A percentile compares a stretch with the other conserved stretches of the same genome.
Evolutionary conservation across 1,139 yeast species (phyloP).

Genomic region (Yamadazyma sp.): DNA sequence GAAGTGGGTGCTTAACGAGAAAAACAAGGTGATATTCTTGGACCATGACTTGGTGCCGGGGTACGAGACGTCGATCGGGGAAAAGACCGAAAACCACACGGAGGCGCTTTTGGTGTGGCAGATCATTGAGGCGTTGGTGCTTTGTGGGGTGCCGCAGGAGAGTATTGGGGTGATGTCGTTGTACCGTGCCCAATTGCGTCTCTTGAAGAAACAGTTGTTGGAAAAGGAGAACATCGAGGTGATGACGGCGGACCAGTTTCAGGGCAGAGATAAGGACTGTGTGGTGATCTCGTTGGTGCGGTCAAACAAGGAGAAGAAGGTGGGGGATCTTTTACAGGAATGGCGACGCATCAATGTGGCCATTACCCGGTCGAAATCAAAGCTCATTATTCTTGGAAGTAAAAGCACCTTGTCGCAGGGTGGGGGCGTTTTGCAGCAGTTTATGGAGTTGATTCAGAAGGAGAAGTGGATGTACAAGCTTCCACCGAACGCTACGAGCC

Average conservation of each 20-base stretch:
- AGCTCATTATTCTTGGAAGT: constrained; percentile 82
- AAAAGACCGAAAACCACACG: constrained; percentile 65
- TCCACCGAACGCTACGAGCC: constrained; percentile 38
- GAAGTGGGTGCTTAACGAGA: constrained; percentile 26
- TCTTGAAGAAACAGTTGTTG: constrained; percentile 47
- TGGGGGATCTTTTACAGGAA: constrained; percentile 80
- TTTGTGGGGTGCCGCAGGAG: constrained; percentile 58
- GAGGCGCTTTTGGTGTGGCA: constrained; percentile 70
- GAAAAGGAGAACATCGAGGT: constrained; percentile 58
- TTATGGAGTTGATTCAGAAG: constrained; percentile 58
- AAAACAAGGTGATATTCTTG: constrained; percentile 66
- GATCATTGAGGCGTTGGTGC: constrained; percentile 57
- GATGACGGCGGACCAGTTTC: constrained; percentile 92
- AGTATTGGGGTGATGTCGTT: constrained; percentile 86
- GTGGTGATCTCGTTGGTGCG: constrained; percentile 85
- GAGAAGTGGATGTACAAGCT: constrained; percentile 66
- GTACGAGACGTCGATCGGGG: constrained; percentile 57
- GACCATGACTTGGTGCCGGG: constrained; percentile 73
- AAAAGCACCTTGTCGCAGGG: constrained; percentile 53
- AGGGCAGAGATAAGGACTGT: constrained; percentile 93
- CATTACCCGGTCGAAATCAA: constrained; percentile 84
- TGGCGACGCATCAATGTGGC: constrained; percentile 95
- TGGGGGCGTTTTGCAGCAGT: constrained; percentile 57
- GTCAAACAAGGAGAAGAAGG: constrained; percentile 63
- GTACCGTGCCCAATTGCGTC: constrained; percentile 75